Evolutionary conservation across 768 basidiomycete genomes (phyloP).

Genomic region (Boletus sp.): DNA sequence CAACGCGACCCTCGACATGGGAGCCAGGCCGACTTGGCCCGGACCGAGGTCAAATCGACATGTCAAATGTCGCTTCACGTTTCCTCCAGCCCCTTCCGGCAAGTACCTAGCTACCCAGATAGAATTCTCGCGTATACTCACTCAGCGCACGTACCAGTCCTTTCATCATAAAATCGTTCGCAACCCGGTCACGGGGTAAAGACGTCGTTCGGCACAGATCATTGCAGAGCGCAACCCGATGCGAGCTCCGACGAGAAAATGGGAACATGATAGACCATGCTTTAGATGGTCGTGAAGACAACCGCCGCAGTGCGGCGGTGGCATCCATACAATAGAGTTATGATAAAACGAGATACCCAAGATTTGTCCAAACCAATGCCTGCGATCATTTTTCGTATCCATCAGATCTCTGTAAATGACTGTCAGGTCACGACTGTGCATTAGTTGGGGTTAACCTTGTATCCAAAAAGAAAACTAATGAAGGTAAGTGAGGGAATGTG

Average conservation of each 20-base stretch:
- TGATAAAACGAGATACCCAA: background rate
- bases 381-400: background rate
- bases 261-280: background rate
- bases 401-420: background rate
- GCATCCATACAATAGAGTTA: background rate
- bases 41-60: background rate
- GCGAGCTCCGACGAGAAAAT: background rate
- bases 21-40: background rate
- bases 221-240: no score
- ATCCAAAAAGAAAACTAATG: background rate
- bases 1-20: background rate
- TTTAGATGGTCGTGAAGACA: background rate
- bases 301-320: background rate
- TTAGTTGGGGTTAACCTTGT: background rate
- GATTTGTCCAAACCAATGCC: background rate
- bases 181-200: background rate
- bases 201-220: background rate
- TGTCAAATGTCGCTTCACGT: background rate
- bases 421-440: background rate
- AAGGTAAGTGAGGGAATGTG: background rate
- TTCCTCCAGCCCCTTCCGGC: background rate
- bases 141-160: background rate
- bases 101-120: background rate
- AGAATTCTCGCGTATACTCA: background rate
- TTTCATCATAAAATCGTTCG: background rate